A percentile compares a stretch with the other conserved stretches of the same genome.
Conservation (phyloP, 2,329 filamentous ascomycete species). For the Lasiodiplodia theobromae region DNA sequence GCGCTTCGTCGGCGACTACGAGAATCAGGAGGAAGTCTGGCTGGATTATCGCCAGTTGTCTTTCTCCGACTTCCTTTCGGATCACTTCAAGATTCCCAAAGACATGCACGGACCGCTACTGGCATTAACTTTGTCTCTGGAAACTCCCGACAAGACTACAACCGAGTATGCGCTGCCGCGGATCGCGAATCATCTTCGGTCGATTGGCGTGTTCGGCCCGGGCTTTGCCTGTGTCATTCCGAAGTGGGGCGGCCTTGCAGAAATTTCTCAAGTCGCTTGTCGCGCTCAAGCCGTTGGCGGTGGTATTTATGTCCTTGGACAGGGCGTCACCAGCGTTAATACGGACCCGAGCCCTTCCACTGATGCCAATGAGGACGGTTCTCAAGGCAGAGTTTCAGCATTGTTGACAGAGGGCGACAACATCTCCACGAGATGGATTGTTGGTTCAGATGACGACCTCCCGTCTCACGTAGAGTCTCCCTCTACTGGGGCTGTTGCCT, state of each 20-base stretch:
- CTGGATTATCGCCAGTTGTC: slow-evolving; percentile 60
- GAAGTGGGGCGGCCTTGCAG: slow-evolving; percentile 90
- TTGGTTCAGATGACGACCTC: slow-evolving; percentile 54
- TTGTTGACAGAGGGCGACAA: slow-evolving; percentile 64
- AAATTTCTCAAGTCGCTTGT: slow-evolving; percentile 90
- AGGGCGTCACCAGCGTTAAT: slow-evolving; percentile 59
- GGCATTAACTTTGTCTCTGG: slow-evolving; percentile 78
- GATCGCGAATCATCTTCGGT: slow-evolving; percentile 81
- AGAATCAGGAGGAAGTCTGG: slow-evolving; percentile 68
- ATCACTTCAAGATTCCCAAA: slow-evolving; percentile 63
- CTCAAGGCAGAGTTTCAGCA: slow-evolving; percentile 48
- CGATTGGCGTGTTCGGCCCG: slow-evolving; percentile 85
- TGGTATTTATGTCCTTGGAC: slow-evolving; percentile 84
- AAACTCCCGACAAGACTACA: slow-evolving; percentile 60
- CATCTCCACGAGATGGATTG: slow-evolving; percentile 63
- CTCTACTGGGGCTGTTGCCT: slow-evolving; percentile 9
- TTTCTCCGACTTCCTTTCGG: slow-evolving; percentile 66
- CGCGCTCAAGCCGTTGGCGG: slow-evolving; percentile 91
- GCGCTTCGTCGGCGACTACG: slow-evolving; percentile 80
- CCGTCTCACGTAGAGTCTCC: slow-evolving; percentile 32
- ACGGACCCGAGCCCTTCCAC: slow-evolving; percentile 29
- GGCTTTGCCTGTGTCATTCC: slow-evolving; percentile 90
- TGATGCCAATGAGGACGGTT: slow-evolving; percentile 32
- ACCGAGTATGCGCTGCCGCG: slow-evolving; percentile 74
- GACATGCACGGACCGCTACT: slow-evolving; percentile 70